Base-by-base conservation (phyloP, 176 grass and related monocot species). In the Oryza punctata region DNA sequence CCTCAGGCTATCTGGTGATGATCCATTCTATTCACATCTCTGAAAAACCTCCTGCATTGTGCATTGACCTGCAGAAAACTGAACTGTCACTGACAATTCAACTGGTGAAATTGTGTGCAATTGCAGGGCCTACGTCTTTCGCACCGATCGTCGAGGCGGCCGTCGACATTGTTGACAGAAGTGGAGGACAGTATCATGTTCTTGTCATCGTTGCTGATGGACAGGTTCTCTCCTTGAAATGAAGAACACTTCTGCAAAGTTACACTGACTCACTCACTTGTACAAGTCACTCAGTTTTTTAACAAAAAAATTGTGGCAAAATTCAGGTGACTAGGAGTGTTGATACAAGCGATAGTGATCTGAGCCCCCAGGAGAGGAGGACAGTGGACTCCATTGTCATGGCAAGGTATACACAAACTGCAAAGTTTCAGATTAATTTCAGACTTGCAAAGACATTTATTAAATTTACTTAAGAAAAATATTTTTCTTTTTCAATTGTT, bases 151-250 rank as follows among this genome's bases (percentile, higher is more conserved):
- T 98, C 12, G 96, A 98, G 73, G 87, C 85, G 0, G 96, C 96
- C 4, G 93, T 98, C 38, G 93, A 98, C 81, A 95, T 95, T 54
- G 93, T 98, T 10, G 96, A 95, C 82, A 76, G 85, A 71, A 95
- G 65, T 5, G 77, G 79, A 3, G 96, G 96, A 6, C 96, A 95
- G 88, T 98, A 95, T 73, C 96, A 98, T 76, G 96, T 95, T 21
- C 85, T 98, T 46, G 88, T 98, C 79, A 91, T 98, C 11, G 85
- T 98, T 30, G 96, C 96, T 2, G 96, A 98, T 60, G 96, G 96
- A 6, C 96, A 98, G 93, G 94, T 97, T 66, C 16, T 49, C 70
- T 40, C 37, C 37, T 38, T 38, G 7, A 38, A 38, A 38, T 38
- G 37, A 38, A 38, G 37, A 38, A 38, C 37, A 8, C 7, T 38